Evolutionary conservation across 805 yeast genomes (phyloP), one percentile per base, ranked within the genome.

Genomic region (Groenewaldozyma tartarivorans): DNA sequence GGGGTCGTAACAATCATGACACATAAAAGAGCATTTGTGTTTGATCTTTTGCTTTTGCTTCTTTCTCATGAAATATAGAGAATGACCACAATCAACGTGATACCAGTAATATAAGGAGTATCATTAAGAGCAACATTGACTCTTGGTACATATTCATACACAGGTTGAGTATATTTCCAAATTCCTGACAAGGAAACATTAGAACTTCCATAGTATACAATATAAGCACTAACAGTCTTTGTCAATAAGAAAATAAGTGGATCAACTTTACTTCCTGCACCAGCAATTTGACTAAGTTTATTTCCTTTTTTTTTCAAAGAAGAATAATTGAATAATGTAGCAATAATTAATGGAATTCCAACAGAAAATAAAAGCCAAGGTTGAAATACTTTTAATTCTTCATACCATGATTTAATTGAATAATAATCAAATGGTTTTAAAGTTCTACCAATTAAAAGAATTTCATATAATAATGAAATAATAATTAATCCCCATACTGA

Each of bases 311-410:
- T 24, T 13, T 24, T 24, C 29, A 24, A 24, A 24, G 29, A 24
- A 9, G 11, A 7, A 24, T 24, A 63, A 47, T 63, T 64, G 46
- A 62, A 38, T 27, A 54, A 52, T 42, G 46, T 55, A 9, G 64
- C 43, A 13, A 46, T 40, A 4, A 52, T 30, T 40, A 58, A 40
- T 13, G 68, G 67, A 7, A 55, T 27, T 15, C 36, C 38, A 16
- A 60, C 41, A 20, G 53, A 40, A 5, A 48, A 43, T 2, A 30
- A 33, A 20, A 40, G 34, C 59, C 59, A 60, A 17, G 51, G 40
- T 7, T 48, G 27, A 20, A 58, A 18, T 2, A 63, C 60, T 35
- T 24, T 24, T 24, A 24, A 13, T 24, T 7, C 29, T 13, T 24
- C 29, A 24, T 7, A 9, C 29, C 29, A 24, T 24, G 7, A 7